Evolutionary conservation across 129 eudicot species (phyloP).

Genomic region (Glebionis coronaria): DNA sequence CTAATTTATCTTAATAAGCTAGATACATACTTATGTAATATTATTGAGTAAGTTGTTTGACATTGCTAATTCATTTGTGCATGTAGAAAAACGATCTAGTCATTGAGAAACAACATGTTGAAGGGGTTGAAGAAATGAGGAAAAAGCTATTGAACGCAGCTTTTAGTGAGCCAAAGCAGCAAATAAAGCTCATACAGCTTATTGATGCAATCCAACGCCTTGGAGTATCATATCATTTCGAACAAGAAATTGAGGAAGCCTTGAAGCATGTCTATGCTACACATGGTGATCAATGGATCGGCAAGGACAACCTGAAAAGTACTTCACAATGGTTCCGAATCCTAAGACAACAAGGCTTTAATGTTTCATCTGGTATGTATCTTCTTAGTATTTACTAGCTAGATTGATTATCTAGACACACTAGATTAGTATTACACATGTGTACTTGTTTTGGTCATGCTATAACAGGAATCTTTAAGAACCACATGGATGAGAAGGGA

Average conservation of each 20-base stretch:
- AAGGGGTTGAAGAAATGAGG: not conserved
- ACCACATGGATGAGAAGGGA: not conserved
- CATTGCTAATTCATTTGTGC: not conserved
- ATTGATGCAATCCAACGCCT: slow-evolving; percentile 8
- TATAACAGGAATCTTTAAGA: slow-evolving; percentile 1
- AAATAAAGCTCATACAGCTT: not conserved
- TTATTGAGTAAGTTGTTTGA: not conserved
- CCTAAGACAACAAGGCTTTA: slow-evolving; percentile 14
- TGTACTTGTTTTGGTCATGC: not conserved
- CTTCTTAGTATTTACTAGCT: no score
- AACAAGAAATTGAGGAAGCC: slow-evolving; percentile 2
- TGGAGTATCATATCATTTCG: slow-evolving; percentile 13
- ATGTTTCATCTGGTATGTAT: not conserved
- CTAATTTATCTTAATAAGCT: no score
- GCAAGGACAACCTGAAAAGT: not conserved
- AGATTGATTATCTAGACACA: no score
- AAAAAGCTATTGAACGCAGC: not conserved
- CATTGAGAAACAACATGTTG: not conserved
- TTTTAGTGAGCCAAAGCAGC: not conserved
- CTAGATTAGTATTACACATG: no score
- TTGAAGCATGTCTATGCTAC: slow-evolving; percentile 2
- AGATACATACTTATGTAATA: not conserved
- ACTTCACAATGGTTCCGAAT: slow-evolving; percentile 5
- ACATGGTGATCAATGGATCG: not conserved
- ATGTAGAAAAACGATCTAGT: not conserved